phyloP scores from a whole-genome alignment of 495 filamentous ascomycete genomes.

The Trypethelium eluteriae region DNA sequence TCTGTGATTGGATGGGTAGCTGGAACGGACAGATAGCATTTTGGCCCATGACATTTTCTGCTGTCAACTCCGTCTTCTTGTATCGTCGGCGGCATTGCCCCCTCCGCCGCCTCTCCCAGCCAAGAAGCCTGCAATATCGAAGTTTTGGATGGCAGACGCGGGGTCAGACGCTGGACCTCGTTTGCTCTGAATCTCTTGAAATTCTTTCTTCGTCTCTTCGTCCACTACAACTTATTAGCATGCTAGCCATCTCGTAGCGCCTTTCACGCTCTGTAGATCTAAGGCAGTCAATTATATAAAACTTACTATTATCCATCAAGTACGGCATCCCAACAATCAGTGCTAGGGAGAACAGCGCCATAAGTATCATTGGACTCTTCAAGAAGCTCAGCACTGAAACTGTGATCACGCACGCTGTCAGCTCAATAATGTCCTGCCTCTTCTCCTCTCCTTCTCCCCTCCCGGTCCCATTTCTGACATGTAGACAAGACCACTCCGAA shows the following conservation, averaged over 20 bases:
- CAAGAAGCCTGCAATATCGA: conserved; percentile 83
- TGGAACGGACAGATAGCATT: no score
- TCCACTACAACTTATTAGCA: conserved; percentile 59
- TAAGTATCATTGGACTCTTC: conserved; percentile 90
- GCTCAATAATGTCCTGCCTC: conserved; percentile 11
- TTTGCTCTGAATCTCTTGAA: conserved; percentile 78
- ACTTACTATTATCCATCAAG: conserved; percentile 89
- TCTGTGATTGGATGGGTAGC: no score
- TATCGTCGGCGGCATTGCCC: not conserved
- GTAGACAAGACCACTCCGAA: not conserved
- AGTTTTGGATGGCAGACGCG: conserved; percentile 49
- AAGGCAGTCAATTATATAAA: conserved; percentile 14
- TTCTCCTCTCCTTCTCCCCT: conserved; percentile 6
- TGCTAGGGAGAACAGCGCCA: conserved; percentile 70
- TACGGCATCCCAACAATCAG: conserved; percentile 88
- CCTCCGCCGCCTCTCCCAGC: conserved; percentile 42
- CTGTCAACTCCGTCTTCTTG: not conserved
- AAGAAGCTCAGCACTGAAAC: conserved; percentile 58
- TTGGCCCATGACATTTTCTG: no score
- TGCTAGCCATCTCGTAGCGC: not conserved
- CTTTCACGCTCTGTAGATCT: not conserved
- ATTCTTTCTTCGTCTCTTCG: conserved; percentile 84
- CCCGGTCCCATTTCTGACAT: conserved; percentile 1
- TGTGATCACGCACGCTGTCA: conserved; percentile 14
- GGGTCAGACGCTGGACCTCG: conserved; percentile 41